phyloP scores from a whole-genome alignment of 1,284 basidiomycete species.

The Schizophyllum amplum region DNA sequence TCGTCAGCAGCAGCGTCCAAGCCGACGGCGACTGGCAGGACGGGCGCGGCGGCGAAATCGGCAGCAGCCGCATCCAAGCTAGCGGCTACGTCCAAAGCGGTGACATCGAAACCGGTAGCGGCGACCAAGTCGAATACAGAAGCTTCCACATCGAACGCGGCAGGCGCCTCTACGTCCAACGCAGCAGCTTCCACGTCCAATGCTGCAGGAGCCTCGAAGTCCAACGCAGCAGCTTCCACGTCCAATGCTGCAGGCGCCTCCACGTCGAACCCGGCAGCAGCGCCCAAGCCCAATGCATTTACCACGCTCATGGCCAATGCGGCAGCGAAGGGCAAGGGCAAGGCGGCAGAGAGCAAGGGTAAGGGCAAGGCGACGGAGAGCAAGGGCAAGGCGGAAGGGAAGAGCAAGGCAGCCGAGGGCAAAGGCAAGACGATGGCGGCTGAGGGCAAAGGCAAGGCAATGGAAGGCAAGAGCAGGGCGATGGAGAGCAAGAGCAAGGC shows the following conservation, averaged over 20 bases:
- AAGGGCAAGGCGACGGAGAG: conserved; percentile 14
- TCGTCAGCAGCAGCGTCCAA: background rate
- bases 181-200: conserved; percentile 6
- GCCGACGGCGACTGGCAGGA: too few relatives aligned
- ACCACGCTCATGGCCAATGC: too few relatives aligned
- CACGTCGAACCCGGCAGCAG: conserved; percentile 2
- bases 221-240: conserved; percentile 4
- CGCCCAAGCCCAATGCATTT: conserved; percentile 1
- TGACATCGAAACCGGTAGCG: background rate
- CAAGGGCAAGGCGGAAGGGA: conserved; percentile 6
- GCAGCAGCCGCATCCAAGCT: background rate
- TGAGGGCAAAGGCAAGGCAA: background rate
- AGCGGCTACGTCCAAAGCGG: background rate
- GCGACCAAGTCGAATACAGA: background rate
- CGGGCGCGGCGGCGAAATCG: background rate
- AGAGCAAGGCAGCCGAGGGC: background rate
- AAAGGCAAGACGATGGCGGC: background rate
- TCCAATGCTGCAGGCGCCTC: background rate
- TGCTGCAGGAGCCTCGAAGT: too few relatives aligned
- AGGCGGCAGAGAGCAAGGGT: conserved; percentile 8
- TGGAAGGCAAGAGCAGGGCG: background rate
- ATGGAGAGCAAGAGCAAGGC: too few relatives aligned
- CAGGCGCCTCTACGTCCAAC: too few relatives aligned
- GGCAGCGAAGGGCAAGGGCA: conserved; percentile 20
- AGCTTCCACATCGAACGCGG: background rate